Evolutionary conservation across 2,329 filamentous ascomycete species (phyloP), one percentile per base, ranked within the genome.

Genomic region (Colletotrichum sidae): DNA sequence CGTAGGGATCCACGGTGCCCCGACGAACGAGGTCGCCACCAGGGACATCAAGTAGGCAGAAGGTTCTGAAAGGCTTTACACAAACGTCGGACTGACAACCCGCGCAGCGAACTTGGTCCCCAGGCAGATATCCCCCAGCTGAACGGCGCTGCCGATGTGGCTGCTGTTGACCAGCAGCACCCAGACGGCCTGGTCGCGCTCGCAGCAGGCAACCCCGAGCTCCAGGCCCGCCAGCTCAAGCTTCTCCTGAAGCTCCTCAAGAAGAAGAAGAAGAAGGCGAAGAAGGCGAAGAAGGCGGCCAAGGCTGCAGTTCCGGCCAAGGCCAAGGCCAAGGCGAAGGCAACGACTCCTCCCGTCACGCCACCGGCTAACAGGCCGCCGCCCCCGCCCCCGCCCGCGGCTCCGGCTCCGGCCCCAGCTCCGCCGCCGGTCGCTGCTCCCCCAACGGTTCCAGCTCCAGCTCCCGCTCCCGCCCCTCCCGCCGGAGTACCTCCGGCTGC

Each of bases 1-100:
- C 33, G 63, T 66, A 7, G 59, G 63, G 52, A 66, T 66, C 52
- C 52, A 66, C 11, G 63, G 63, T 63, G 63, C 63, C 9, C 63
- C 63, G 13, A 53, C 63, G 13, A 49, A n/a, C 1, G 53, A 54
- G 11, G 52, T 66, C 2, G 47, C 47, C 13, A 17, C 9, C 10
- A 9, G 53, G 12, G 46, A 66, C 1, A 8, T 44, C 10, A 45
- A 11, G 63, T 66, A 61, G 4, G 46, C 49, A 15, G 4, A 33
- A 2, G 15, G 15, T 17, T 17, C 2, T 17, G 15, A 17, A 17
- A 2, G 15, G 15, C 15, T 17, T 17, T 17, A 2, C 15, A 17
- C 15, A 17, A 17, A 17, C 15, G 15, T 17, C 2, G 15, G 15
- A 17, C 6, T 8, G 1, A 47, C 41, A 62, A 65, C 52, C 17